Base-by-base conservation (phyloP, 1,139 yeast species). In the Pichia inconspicua region DNA sequence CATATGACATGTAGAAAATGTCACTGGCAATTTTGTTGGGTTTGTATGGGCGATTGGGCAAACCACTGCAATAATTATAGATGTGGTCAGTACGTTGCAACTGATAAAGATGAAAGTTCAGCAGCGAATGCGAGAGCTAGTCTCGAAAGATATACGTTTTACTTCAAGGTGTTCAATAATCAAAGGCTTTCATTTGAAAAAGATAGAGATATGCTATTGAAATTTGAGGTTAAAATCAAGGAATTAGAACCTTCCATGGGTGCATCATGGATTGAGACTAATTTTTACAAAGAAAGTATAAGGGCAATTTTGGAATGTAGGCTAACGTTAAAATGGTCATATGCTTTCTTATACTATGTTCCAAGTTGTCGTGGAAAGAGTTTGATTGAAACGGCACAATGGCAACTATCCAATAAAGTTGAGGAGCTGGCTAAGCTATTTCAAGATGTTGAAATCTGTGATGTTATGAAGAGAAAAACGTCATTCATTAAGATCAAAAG, bases 1-100 rank as follows among this genome's bases (percentile, higher is more conserved):
- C 98, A 92, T 67, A 90, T 92, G 96, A 76, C 81, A 0, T 92
- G 99, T 64, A 71, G 77, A 6, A 83, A 81, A 53, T 92, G 99
- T 65, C 64, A 65, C 12, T 68, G 78, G 62, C 87, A 90, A 60
- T 92, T 89, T 63, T 92, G 99, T 64, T 92, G 99, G 99, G 81
- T 89, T 44, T 92, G 99, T 65, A 65, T 79, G 57, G 83, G 82
- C 8, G 74, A 71, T 34, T 94, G 98, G 98, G 60, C 63, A 1
- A 68, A 68, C n/a, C 98, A 92, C 66, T 5, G 7, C 34, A 81
- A 80, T 36, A 69, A 74, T 45, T 89, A 80, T 66, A 77, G 80
- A 50, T 92, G 97, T 63, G 78, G 80, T 50, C 84, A 70, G 61
- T 73, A 75, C 47, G 78, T 68, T 44, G 69, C 65, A n/a, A 34